A percentile compares a stretch with the other conserved stretches of the same genome.
phyloP scores from a whole-genome alignment of 805 yeast species.

The Metschnikowia santaceciliae region DNA sequence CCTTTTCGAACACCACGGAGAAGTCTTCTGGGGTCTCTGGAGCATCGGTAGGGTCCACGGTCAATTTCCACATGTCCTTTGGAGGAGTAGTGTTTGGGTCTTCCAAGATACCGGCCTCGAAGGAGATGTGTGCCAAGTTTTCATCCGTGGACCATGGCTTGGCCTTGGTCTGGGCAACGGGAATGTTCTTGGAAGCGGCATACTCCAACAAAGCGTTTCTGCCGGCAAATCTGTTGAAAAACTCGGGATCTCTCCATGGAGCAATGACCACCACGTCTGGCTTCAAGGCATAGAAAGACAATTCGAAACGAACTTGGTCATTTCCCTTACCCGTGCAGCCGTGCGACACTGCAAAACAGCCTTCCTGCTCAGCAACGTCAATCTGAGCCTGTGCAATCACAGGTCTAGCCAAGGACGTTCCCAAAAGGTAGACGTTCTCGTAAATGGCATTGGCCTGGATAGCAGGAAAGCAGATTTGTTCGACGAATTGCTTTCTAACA shows the following conservation, averaged over 20 bases:
- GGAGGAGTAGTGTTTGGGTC: slow-evolving; percentile 99
- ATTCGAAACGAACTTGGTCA: slow-evolving; percentile 97
- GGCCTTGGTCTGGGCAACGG: slow-evolving; percentile 95
- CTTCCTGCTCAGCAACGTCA: slow-evolving; percentile 92
- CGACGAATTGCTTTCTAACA: slow-evolving; percentile 92
- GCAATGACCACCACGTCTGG: slow-evolving; percentile 97
- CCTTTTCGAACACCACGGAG: slow-evolving; percentile 75
- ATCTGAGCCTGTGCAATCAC: slow-evolving; percentile 98
- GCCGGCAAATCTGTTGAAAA: slow-evolving; percentile 95
- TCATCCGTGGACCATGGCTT: slow-evolving; percentile 99
- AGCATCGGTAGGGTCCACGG: slow-evolving; percentile 93
- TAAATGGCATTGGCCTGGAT: slow-evolving; percentile 96
- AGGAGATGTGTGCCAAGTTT: slow-evolving; percentile 97
- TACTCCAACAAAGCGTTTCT: slow-evolving; percentile 94
- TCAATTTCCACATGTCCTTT: slow-evolving; percentile 99
- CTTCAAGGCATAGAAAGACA: slow-evolving; percentile 94
- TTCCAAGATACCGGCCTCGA: slow-evolving; percentile 98
- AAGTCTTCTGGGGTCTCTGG: slow-evolving; percentile 91
- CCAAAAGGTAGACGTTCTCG: slow-evolving; percentile 94
- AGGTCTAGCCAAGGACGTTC: slow-evolving; percentile 98
- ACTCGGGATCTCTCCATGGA: slow-evolving; percentile 98
- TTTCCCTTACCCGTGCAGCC: slow-evolving; percentile 99
- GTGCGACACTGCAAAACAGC: slow-evolving; percentile 97
- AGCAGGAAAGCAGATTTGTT: slow-evolving; percentile 91
- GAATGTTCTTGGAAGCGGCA: slow-evolving; percentile 87